Base-by-base conservation (phyloP, 225 moss, liverwort and hornwort genomes). In the Bryum argenteum region DNA sequence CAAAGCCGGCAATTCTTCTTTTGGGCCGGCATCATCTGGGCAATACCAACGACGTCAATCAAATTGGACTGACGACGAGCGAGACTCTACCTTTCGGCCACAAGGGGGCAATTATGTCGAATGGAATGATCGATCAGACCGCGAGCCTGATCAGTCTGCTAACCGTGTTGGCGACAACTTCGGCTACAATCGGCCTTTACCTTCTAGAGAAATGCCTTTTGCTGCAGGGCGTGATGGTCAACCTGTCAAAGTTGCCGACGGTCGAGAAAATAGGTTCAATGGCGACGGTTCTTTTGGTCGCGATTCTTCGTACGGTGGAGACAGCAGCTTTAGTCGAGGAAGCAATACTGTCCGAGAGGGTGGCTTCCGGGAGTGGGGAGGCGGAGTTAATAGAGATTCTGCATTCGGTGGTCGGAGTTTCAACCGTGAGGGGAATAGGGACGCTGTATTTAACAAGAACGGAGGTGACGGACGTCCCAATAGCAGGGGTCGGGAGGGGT, bases 41-140 rank as follows among this genome's bases (percentile, higher is more conserved):
- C 81, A 64, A 71, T 83, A 89, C 63, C 80, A 79, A 64, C 91
- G 80, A 67, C 91, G 87, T 70, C 89, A 87, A 72, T 94, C 98
- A 69, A 92, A 90, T 80, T 98, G 98, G 98, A 92, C 98, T 26
- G 98, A 98, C 70, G 98, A 98, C 76, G 98, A 98, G 79, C 88
- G 98, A 71, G 98, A 94, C 59, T 89, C 92, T 15, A 84, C 84
- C 40, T 89, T 92, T 54, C 85, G 94, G 57, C 88, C 94, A 8
- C 91, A 92, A 78, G 91, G 84, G 47, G 87, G 85, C 20, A 73
- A 69, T 60, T 84, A 84, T 66, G 75, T 69, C 65, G 94, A 98
- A 45, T 88, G 84, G 83, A 73, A 76, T 42, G 91, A 92, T 75
- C 92, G 90, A 73, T 74, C 85, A 57, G 91, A 92, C 47, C 75